Evolutionary conservation across 306 rosid species (phyloP).

Genomic region (Gillenia trifoliata): DNA sequence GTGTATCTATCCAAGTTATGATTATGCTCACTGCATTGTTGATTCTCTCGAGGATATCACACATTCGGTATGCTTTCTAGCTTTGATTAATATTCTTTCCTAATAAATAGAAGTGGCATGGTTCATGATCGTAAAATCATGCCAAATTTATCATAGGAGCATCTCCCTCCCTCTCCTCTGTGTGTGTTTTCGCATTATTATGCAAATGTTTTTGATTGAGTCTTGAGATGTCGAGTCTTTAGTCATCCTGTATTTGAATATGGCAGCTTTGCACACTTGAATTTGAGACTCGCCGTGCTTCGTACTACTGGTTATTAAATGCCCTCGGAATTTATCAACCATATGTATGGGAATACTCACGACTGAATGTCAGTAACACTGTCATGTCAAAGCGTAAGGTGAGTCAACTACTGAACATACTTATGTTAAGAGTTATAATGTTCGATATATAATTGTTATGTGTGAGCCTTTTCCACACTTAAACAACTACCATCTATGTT

Average conservation of each 20-base stretch:
- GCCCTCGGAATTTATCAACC: constrained; percentile 77
- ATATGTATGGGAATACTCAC: constrained; percentile 94
- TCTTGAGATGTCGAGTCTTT: background rate
- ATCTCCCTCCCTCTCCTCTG: background rate
- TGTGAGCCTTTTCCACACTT: constrained; percentile 10
- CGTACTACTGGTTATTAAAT: constrained; percentile 91
- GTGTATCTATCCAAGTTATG: constrained; percentile 99
- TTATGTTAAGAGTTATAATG: background rate
- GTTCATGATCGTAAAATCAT: background rate
- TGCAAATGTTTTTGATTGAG: background rate
- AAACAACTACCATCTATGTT: constrained; percentile 16
- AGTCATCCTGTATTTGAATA: constrained; percentile 11
- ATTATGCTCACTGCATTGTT: constrained; percentile 93
- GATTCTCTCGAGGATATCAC: constrained; percentile 97
- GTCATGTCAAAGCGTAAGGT: constrained; percentile 99
- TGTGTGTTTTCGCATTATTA: background rate
- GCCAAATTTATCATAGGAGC: background rate
- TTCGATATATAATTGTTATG: constrained; percentile 3
- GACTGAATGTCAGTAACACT: constrained; percentile 83
- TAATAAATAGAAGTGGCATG: background rate
- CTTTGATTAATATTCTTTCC: constrained; percentile 3
- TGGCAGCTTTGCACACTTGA: constrained; percentile 91
- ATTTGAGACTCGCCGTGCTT: constrained; percentile 98
- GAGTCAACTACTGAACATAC: constrained; percentile 12
- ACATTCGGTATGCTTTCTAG: constrained; percentile 69